Base-by-base conservation (phyloP, 768 basidiomycete species). In the Leccinum broughii region DNA sequence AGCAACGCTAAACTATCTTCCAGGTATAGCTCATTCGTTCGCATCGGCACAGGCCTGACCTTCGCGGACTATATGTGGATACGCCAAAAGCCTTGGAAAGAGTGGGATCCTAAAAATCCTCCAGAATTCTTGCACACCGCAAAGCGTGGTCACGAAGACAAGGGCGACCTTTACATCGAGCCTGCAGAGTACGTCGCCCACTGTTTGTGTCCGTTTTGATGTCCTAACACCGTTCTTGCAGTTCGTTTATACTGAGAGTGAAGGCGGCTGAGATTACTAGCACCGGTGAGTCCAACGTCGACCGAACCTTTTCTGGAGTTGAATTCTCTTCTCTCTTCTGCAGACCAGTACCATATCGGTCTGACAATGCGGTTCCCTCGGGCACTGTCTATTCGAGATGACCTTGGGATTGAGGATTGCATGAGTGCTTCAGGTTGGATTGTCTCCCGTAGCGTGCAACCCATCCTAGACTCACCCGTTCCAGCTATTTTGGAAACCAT, bases 341-440 rank as follows among this genome's bases (percentile, higher is more conserved):
- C 61, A 87, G 95, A 93, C 64, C 87, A 87, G 65, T 98, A 93
- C 66, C 89, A 90, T 55, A 72, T 94, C 63, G 90, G 88, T 4
- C 85, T 88, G 62, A 98, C 96, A 0, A 89, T 99, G 86, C 88
- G 97, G 22, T 99, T 99, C 70, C 96, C 97, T 50, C 84, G 95
- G 58, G 93, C 92, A 15, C 67, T 93, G 51, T 70, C 75, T 3
- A 93, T 95, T 61, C 84, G 93, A 24, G 90, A 92, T 54, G 94
- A 97, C 66, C 79, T 92, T 20, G 81, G 72, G 35, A 77, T 85
- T 46, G 83, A 82, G 1, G 92, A 93, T 66, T 92, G 90, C 70
- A 82, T 89, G 83, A 79, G 84, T 10, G 86, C 86, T 1, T 80
- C 85, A 51, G 85, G 92, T 89, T 59, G 17, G 63, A 51, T 14